Percentiles rank a stretch among this genome's conserved stretches.
phyloP scores from a whole-genome alignment of 805 yeast species.

The Sugiyamaella floridensis region DNA sequence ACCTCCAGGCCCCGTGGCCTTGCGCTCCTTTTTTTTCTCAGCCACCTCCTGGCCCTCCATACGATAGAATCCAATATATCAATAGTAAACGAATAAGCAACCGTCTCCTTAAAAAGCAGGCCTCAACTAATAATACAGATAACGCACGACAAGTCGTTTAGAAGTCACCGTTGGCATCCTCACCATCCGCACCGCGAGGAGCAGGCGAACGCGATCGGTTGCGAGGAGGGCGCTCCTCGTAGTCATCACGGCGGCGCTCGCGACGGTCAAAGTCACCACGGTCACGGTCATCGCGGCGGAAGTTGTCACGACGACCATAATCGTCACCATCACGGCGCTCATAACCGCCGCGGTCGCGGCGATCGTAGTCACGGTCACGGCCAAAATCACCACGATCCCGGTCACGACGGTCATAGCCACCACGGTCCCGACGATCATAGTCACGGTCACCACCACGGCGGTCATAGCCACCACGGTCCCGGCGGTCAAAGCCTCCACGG shows the following conservation, averaged over 20 bases:
- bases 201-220: conserved; percentile 22
- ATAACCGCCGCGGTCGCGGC: conserved; percentile 38
- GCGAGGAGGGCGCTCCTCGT: conserved; percentile 11
- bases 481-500: conserved; percentile 42
- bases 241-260: conserved; percentile 16
- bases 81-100: background rate
- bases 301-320: conserved; percentile 38
- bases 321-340: conserved; percentile 38
- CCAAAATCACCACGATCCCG: conserved; percentile 32
- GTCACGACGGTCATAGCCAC: conserved; percentile 32
- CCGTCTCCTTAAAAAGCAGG: background rate
- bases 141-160: background rate
- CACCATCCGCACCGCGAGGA: conserved; percentile 8
- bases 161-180: background rate
- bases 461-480: conserved; percentile 23
- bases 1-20: too few relatives aligned
- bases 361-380: conserved; percentile 41
- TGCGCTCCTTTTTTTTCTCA: background rate
- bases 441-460: conserved; percentile 42
- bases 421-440: conserved; percentile 38
- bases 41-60: background rate
- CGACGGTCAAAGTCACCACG: conserved; percentile 25
- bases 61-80: background rate
- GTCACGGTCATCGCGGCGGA: conserved; percentile 39
- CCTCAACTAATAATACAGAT: background rate